Percentiles rank a stretch among this genome's conserved stretches.
phyloP scores from a whole-genome alignment of 75 land plant genomes.

The Selaginella moellendorffii region DNA sequence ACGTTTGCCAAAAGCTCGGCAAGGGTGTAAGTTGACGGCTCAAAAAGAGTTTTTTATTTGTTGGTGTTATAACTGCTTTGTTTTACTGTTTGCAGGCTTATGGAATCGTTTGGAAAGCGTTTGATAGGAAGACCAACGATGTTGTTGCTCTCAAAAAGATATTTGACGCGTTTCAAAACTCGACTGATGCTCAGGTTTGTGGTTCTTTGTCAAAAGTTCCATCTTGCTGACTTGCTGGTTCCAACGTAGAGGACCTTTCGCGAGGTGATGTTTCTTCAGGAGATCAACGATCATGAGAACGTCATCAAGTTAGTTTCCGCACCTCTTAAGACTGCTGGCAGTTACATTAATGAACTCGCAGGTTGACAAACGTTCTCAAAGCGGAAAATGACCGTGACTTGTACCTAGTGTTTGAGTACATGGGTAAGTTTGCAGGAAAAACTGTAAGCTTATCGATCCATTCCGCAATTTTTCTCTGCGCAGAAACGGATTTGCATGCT shows the following conservation, averaged over 20 bases:
- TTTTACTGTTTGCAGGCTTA: constrained; percentile 18
- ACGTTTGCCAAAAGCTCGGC: constrained; percentile 29
- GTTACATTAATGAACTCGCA: constrained; percentile 15
- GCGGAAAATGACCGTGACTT: constrained; percentile 37
- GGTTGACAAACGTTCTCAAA: constrained; percentile 27
- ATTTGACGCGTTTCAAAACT: constrained; percentile 33
- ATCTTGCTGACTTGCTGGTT: background rate
- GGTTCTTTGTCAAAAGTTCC: background rate
- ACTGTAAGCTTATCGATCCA: too few relatives aligned
- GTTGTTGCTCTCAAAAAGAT: constrained; percentile 33
- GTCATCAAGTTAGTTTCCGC: constrained; percentile 31
- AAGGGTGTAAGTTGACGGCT: constrained; percentile 33
- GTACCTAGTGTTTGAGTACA: constrained; percentile 31
- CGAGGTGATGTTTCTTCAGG: constrained; percentile 35
- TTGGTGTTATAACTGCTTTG: too few relatives aligned
- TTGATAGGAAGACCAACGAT: constrained; percentile 25
- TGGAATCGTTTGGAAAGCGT: constrained; percentile 33
- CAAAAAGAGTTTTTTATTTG: too few relatives aligned
- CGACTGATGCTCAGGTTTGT: constrained; percentile 30
- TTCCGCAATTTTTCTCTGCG: background rate
- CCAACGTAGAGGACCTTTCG: constrained; percentile 24
- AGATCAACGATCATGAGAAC: constrained; percentile 32
- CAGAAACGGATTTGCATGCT: constrained; percentile 34
- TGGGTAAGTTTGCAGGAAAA: too few relatives aligned
- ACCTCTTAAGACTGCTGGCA: too few relatives aligned